Base-by-base conservation (phyloP, 2,329 filamentous ascomycete genomes). In the Raffaelea albimanens region DNA sequence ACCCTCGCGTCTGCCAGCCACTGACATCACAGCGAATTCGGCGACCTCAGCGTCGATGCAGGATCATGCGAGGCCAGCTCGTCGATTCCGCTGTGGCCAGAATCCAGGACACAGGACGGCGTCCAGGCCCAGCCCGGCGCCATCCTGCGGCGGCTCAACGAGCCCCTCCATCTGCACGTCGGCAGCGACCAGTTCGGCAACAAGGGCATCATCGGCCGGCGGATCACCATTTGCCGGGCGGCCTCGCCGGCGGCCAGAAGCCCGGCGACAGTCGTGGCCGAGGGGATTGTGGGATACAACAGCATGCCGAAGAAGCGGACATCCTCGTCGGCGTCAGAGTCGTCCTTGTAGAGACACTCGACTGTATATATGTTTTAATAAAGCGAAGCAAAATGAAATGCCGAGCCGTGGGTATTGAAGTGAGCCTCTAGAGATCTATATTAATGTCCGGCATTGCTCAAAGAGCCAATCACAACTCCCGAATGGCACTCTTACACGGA, bases 241-340 rank as follows among this genome's bases (percentile, higher is more conserved):
- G 39, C 18, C n/a, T 8, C 11, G 7, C 18, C 11, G 8, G 29
- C 23, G 7, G 21, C 14, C 20, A 23, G 1, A 20, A 18, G 42
- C 10, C 16, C 20, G 9, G 13, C 25, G 4, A 33, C 22, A 5
- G 38, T 39, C 9, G 14, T 53, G 11, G 51, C 49, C 10, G 52
- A 55, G 40, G 52, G 53, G 20, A 55, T 55, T 23, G 52, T 54
- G 22, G 53, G 53, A 4, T 55, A 42, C 36, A 55, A 55, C 34
- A 45, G 42, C 25, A 44, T 50, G 8, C 47, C 50, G 4, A 40
- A 31, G 20, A 39, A 39, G 16, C 36, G 16, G 4, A 16, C 19
- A 18, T 5, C 3, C 3, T 39, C 19, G n/a, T 39, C 25, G 7
- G 7, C 25, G 25, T 29, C 25, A 7, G 25, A 13, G 7, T 29